Evolutionary conservation across 2,329 filamentous ascomycete species (phyloP), one percentile per base, ranked within the genome.

Genomic region (Huntiella decipiens): DNA sequence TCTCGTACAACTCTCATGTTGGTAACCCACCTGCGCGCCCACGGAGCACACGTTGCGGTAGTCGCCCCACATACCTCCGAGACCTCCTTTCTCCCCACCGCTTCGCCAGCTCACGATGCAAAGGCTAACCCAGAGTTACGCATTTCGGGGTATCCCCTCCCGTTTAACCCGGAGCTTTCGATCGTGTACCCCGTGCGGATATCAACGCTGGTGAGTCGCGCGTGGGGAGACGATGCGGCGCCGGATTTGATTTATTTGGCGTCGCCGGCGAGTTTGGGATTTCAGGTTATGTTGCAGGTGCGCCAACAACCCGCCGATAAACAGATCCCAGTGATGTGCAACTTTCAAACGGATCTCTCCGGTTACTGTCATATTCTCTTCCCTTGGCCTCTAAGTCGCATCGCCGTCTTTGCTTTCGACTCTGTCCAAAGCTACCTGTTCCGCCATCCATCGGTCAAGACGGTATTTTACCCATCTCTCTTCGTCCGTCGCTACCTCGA

Each of bases 291-390:
- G 59, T 63, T 82, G n/a, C 77, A 82, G 56, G 61, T 80, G 43
- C 68, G 74, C 38, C 76, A 79, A 52, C 66, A 79, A 45, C 62
- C 65, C 11, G 57, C 57, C 16, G 62, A 69, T 31, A 63, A 64
- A 6, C 73, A 74, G 37, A 68, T 76, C 1, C 71, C 71, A 2
- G 63, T 79, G 1, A 64, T 82, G 38, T 70, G 77, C 56, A 83
- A 82, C 57, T 82, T 81, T 52, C 78, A 82, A 58, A 83, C 78
- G 1, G 78, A 82, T 55, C 62, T 83, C 7, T 73, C 75, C 0
- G 76, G 76, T 1, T 83, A 82, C 56, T 77, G 74, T 54, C 67
- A 71, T 42, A 79, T 82, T 43, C 62, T 83, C n/a, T 79, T 83
- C 50, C 75, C 77, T 0, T 61, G 65, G 1, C 75, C 74, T 0